Percentiles rank a stretch among this genome's conserved stretches.
phyloP scores from a whole-genome alignment of 2,329 filamentous ascomycete species.

The Cercospora sp. region DNA sequence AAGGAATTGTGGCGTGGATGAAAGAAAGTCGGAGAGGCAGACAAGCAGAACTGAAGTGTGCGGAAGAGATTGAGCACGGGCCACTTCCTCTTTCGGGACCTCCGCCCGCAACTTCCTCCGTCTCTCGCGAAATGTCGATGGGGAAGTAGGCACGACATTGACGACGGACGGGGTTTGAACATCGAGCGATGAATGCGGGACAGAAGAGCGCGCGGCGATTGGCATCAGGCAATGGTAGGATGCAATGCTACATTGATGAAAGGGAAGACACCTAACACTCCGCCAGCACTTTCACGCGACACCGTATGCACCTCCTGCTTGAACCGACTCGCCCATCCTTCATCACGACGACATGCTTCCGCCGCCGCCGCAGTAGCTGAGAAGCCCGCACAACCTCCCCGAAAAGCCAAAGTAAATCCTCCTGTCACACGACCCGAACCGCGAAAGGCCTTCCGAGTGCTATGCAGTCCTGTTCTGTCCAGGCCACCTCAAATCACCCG shows the following conservation, averaged over 20 bases:
- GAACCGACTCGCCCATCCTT: slow-evolving; percentile 42
- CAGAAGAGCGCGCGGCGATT: slow-evolving; percentile 49
- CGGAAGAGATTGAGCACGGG: neutral
- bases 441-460: slow-evolving; percentile 47
- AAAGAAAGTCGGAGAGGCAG: slow-evolving; percentile 33
- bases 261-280: slow-evolving; percentile 10
- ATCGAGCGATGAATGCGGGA: slow-evolving; percentile 46
- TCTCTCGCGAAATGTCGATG: slow-evolving; percentile 7
- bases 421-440: slow-evolving; percentile 52
- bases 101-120: slow-evolving; percentile 3
- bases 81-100: slow-evolving; percentile 1
- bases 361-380: slow-evolving; percentile 40
- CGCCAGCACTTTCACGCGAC: slow-evolving; percentile 41
- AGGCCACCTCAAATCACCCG: slow-evolving; percentile 86
- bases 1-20: slow-evolving; percentile 74
- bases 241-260: neutral
- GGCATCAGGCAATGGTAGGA: slow-evolving; percentile 44
- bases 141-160: slow-evolving; percentile 6
- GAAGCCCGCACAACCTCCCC: slow-evolving; percentile 29
- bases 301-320: slow-evolving; percentile 51
- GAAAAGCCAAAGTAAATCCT: slow-evolving; percentile 32
- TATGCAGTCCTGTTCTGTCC: slow-evolving; percentile 76
- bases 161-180: neutral
- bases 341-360: slow-evolving; percentile 39
- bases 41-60: slow-evolving; percentile 18